Base-by-base conservation (phyloP, 139 green algal species). In the Nannochloris sp. region DNA sequence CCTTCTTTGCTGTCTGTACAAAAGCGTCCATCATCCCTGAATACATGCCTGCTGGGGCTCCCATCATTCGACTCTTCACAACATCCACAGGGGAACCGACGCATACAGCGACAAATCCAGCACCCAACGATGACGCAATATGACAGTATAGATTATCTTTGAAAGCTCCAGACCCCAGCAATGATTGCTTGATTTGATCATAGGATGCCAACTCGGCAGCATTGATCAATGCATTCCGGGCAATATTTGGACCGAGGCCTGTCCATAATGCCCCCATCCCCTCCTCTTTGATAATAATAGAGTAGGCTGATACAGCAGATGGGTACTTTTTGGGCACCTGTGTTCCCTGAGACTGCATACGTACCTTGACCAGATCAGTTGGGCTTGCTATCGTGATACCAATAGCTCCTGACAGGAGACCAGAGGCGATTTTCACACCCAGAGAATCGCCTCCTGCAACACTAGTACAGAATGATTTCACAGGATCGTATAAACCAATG, bases 401-500 rank as follows among this genome's bases (percentile, higher is more conserved):
- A 17, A 96, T 66, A 3, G 87, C 91, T 6, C 91, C 88, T 6
- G 93, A 97, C 3, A 88, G 91, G 4, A 97, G 69, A 11, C 86
- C 93, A 8, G 93, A 87, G 3, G 87, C 87, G 49, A 98, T 91
- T 67, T 98, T 98, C 25, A 88, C 69, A 57, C 84, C 72, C 49
- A 98, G 67, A 0, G 84, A 84, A 2, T 84, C 79, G 28, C 94
- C 89, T 9, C 84, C 90, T 31, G 75, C 66, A 43, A 85, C 70
- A 65, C 91, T 76, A 28, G 90, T 88, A 60, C 88, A 89, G 56
- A 96, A 77, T 6, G 74, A 56, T 70, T 95, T 95, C 49, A 96
- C 89, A 29, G 93, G 93, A 55, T 99, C 93, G 55, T 99, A 99
- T 43, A 99, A 56, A 20, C 93, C 93, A 31, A 99, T 98, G 25